A percentile compares a stretch with the other conserved stretches of the same genome.
These are phyloP conservation scores for Pharnaceum exiguum DNA, from an alignment of 148 eudicot genomes.

Conservation along the genomic window DNA sequence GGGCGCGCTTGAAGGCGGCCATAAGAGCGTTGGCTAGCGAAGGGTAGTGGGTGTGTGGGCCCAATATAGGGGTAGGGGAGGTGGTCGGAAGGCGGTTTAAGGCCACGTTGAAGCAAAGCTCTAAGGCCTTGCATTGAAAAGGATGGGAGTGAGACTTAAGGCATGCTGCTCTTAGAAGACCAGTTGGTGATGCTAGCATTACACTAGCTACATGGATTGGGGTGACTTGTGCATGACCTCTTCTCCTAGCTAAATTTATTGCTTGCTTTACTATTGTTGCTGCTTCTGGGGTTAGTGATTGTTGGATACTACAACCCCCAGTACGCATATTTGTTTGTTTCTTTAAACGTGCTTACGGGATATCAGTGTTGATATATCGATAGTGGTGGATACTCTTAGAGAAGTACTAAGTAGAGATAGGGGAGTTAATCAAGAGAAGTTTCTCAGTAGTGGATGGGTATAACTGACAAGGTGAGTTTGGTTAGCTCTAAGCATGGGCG, in stretches of 20 bases:
- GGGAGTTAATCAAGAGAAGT: background rate
- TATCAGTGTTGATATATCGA: background rate
- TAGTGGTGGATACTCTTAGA: background rate
- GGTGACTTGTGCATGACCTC: conserved; percentile 90
- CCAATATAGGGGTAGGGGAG: conserved; percentile 36
- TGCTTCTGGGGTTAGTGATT: conserved; percentile 70
- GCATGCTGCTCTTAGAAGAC: conserved; percentile 59
- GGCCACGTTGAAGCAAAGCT: conserved; percentile 96
- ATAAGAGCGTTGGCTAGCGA: conserved; percentile 54
- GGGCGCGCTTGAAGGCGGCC: conserved; percentile 83
- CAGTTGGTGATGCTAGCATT: conserved; percentile 60
- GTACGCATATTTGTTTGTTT: conserved; percentile 47
- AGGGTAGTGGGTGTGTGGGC: conserved; percentile 47
- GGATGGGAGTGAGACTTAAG: conserved; percentile 78
- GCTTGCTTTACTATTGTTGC: conserved; percentile 71
- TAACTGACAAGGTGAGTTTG: conserved; percentile 2
- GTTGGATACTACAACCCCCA: conserved; percentile 60
- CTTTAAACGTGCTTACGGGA: no score
- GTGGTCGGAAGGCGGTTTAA: conserved; percentile 74
- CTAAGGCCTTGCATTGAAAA: conserved; percentile 81
- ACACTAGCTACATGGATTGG: conserved; percentile 85
- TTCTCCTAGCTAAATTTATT: conserved; percentile 53
- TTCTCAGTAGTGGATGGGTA: background rate
- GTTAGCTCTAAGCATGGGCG: background rate
- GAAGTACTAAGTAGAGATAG: conserved; percentile 4